These are phyloP conservation scores for Lepidium didymum DNA, from an alignment of 345 rosid genomes.

Conservation along the genomic window DNA sequence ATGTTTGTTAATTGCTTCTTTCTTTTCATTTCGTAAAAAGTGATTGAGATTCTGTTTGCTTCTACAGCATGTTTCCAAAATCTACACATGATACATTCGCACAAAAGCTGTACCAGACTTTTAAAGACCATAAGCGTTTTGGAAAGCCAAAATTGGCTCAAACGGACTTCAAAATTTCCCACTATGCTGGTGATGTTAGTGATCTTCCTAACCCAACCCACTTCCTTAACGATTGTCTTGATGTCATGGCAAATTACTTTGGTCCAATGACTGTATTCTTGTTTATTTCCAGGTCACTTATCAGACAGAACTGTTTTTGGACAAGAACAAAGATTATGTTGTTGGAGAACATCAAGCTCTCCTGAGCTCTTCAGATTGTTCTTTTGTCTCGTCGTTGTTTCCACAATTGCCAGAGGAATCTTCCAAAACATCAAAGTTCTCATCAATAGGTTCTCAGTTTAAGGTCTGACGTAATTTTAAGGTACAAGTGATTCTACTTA, in stretches of 20 bases:
- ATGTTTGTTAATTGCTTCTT: slow-evolving; percentile 8
- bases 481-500: neutral
- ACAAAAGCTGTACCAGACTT: slow-evolving; percentile 91
- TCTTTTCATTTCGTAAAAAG: slow-evolving; percentile 7
- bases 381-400: slow-evolving; percentile 80
- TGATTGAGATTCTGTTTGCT: slow-evolving; percentile 19
- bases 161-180: slow-evolving; percentile 86
- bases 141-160: slow-evolving; percentile 88
- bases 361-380: slow-evolving; percentile 64
- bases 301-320: slow-evolving; percentile 88
- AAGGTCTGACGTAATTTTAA: slow-evolving; percentile 50
- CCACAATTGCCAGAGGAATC: slow-evolving; percentile 87
- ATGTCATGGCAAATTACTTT: neutral
- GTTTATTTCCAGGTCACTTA: slow-evolving; percentile 68
- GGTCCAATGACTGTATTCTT: slow-evolving; percentile 9
- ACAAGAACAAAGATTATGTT: slow-evolving; percentile 94
- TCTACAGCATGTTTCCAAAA: slow-evolving; percentile 90
- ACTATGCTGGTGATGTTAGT: slow-evolving; percentile 98
- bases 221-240: slow-evolving; percentile 3
- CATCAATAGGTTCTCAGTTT: slow-evolving; percentile 93
- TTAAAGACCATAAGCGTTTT: slow-evolving; percentile 81
- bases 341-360: slow-evolving; percentile 95
- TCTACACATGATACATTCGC: slow-evolving; percentile 97
- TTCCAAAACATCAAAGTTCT: slow-evolving; percentile 83
- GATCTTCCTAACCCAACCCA: slow-evolving; percentile 2